Conservation (phyloP, 805 yeast species). For the Danielia reshetovae region DNA sequence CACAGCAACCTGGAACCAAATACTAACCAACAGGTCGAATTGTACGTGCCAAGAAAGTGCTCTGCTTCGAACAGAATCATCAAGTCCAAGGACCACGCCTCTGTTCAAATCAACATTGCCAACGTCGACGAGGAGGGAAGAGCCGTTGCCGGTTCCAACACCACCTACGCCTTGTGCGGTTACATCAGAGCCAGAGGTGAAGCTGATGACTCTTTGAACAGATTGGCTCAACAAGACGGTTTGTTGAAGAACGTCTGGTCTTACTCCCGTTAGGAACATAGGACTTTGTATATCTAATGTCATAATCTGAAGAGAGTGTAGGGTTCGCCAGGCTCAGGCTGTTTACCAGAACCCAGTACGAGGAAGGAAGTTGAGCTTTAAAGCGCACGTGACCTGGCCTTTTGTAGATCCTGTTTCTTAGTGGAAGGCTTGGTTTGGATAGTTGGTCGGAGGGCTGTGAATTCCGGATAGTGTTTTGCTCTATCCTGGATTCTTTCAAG, state of each 20-base stretch:
- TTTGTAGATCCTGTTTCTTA: too few species aligned
- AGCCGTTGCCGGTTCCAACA: conserved; percentile 84
- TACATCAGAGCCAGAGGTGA: conserved; percentile 99
- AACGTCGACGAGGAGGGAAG: conserved; percentile 97
- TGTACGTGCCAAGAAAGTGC: conserved; percentile 99
- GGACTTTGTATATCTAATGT: conserved; percentile 24
- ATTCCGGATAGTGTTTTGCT: too few species aligned
- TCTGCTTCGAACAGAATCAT: conserved; percentile 99
- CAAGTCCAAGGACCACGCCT: conserved; percentile 99
- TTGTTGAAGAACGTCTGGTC: conserved; percentile 94
- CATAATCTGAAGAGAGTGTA: too few species aligned
- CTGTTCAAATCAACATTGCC: conserved; percentile 98
- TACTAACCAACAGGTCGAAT: conserved; percentile 78
- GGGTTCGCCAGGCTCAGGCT: too few species aligned
- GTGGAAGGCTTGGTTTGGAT: too few species aligned
- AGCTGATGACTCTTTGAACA: conserved; percentile 98
- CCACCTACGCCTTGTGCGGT: conserved; percentile 96
- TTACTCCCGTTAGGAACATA: conserved; percentile 79
- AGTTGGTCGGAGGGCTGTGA: too few species aligned
- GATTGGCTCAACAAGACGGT: conserved; percentile 99
- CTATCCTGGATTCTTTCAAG: too few species aligned
- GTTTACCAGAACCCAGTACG: too few species aligned
- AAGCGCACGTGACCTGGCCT: too few species aligned
- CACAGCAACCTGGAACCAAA: neutral
- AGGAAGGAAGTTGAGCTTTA: too few species aligned